These are phyloP conservation scores for Nitzschia sp. DNA, from an alignment of 108 stramenopile genomes.

Conservation along the genomic window DNA sequence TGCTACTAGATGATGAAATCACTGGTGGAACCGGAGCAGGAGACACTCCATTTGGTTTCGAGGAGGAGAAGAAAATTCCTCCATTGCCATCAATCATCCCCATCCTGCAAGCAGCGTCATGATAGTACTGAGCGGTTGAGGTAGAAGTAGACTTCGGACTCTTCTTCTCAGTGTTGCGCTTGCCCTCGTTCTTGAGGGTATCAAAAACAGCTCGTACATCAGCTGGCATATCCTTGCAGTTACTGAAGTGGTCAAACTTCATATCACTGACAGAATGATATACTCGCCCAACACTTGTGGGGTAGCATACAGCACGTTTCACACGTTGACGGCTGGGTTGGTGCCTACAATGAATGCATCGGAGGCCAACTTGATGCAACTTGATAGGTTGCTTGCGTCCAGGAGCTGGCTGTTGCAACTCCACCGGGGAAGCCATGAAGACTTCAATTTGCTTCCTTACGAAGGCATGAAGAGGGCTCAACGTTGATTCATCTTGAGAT, in stretches of 20 bases:
- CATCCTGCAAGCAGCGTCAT: conserved; percentile 43
- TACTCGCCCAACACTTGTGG: conserved; percentile 43
- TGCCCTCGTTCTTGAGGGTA: conserved; percentile 32
- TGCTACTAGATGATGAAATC: neutral
- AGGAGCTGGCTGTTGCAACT: conserved; percentile 51
- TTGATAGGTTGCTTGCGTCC: conserved; percentile 53
- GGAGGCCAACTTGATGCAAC: conserved; percentile 55
- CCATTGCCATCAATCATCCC: conserved; percentile 44
- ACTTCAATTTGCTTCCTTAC: conserved; percentile 60
- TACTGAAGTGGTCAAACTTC: conserved; percentile 63
- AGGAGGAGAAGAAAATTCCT: conserved; percentile 30
- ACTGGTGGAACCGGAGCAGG: neutral
- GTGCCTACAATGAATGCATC: conserved; percentile 58
- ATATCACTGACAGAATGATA: conserved; percentile 65
- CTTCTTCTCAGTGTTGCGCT: conserved; percentile 15
- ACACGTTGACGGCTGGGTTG: conserved; percentile 26
- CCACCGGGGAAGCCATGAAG: conserved; percentile 45
- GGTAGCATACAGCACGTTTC: conserved; percentile 62
- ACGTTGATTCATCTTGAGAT: conserved; percentile 21
- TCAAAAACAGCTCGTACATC: conserved; percentile 35
- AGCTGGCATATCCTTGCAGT: conserved; percentile 37
- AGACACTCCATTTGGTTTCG: neutral
- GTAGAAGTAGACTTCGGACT: conserved; percentile 15
- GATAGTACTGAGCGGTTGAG: conserved; percentile 60
- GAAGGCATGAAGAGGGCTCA: conserved; percentile 50